phyloP scores from a whole-genome alignment of 129 eudicot species.

The Ambrosia trifida region DNA sequence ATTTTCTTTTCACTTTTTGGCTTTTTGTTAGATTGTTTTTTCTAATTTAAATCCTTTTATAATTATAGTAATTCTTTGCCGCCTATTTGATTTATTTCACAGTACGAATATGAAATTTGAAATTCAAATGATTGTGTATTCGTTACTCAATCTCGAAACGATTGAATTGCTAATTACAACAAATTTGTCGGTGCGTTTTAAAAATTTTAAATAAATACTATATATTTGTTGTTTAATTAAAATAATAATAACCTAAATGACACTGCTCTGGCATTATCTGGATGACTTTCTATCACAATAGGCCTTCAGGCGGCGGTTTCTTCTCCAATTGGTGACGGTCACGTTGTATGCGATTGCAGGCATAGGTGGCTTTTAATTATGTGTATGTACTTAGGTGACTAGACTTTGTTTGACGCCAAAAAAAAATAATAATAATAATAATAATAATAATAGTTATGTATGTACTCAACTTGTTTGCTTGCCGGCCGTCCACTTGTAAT shows the following conservation, averaged over 20 bases:
- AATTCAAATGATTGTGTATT: neutral
- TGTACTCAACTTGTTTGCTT: too few relatives aligned
- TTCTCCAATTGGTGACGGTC: too few relatives aligned
- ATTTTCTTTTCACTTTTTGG: conserved; percentile 32
- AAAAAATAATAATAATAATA: conserved; percentile 19
- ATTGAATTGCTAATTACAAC: conserved; percentile 1
- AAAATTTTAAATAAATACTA: too few relatives aligned
- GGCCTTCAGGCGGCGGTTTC: too few relatives aligned
- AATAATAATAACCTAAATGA: too few relatives aligned
- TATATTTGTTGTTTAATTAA: conserved; percentile 12
- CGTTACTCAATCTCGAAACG: conserved; percentile 7
- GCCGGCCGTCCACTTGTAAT: too few relatives aligned
- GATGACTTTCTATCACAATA: too few relatives aligned
- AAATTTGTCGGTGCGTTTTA: neutral
- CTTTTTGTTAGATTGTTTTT: conserved; percentile 22
- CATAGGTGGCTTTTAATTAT: too few relatives aligned
- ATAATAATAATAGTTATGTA: conserved; percentile 20
- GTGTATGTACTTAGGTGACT: too few relatives aligned
- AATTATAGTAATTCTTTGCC: conserved; percentile 26
- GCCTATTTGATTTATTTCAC: conserved; percentile 19
- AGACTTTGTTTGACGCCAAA: too few relatives aligned
- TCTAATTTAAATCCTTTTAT: conserved; percentile 23
- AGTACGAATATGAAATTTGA: neutral
- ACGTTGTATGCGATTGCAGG: too few relatives aligned
- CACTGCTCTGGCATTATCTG: too few relatives aligned